These are phyloP conservation scores for Ceratocystiopsis brevicomis DNA, from an alignment of 2,329 filamentous ascomycete genomes.

Conservation along the genomic window DNA sequence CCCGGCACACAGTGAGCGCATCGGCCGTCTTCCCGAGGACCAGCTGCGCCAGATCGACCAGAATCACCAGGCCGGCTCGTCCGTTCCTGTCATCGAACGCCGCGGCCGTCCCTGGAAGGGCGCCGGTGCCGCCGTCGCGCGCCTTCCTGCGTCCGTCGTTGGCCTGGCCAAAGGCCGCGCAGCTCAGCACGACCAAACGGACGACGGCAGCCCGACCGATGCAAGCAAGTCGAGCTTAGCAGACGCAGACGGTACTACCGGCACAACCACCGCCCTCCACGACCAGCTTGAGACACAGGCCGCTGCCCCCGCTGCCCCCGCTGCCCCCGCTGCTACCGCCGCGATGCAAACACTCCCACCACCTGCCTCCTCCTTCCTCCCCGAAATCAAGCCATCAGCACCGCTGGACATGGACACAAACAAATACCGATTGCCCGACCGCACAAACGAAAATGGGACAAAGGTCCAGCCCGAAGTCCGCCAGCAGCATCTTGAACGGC, in stretches of 20 bases:
- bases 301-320: no score
- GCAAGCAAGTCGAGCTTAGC: no score
- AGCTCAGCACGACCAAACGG: neutral
- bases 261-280: no score
- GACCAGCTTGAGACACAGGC: no score
- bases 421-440: constrained; percentile 57
- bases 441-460: constrained; percentile 47
- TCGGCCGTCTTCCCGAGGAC: constrained; percentile 52
- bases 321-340: no score
- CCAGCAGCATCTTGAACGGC: constrained; percentile 37
- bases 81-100: constrained; percentile 34
- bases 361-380: constrained; percentile 23
- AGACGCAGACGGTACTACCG: no score
- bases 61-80: constrained; percentile 39
- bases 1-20: constrained; percentile 20
- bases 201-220: no score
- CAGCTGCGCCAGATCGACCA: constrained; percentile 52
- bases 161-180: constrained; percentile 10
- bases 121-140: constrained; percentile 36
- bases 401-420: constrained; percentile 49
- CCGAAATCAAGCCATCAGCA: constrained; percentile 30
- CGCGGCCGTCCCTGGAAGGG: constrained; percentile 57
- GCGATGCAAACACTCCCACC: neutral
- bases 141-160: constrained; percentile 25
- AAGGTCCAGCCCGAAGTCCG: constrained; percentile 40